Evolutionary conservation across 2,329 filamentous ascomycete genomes (phyloP).

Genomic region (Boeremia exigua): DNA sequence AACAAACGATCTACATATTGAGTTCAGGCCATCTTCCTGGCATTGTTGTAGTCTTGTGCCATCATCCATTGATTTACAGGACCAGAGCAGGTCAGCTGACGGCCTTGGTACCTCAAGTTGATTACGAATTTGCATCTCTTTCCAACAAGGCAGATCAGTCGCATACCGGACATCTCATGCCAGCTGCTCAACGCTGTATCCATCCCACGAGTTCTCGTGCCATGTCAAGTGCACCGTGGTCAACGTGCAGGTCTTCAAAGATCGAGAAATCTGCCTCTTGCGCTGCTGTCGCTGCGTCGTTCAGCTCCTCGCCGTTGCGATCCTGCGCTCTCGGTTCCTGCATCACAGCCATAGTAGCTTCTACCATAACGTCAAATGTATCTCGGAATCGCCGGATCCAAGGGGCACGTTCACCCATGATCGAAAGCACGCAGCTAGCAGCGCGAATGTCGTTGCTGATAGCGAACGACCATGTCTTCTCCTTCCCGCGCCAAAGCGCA

Average conservation of each 20-base stretch:
- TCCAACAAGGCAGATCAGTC: too few species aligned
- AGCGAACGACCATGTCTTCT: slow-evolving; percentile 56
- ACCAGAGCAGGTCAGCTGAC: too few species aligned
- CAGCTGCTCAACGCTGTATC: not conserved
- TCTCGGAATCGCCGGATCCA: slow-evolving; percentile 46
- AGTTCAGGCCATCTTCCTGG: too few species aligned
- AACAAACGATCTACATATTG: too few species aligned
- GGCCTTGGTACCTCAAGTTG: too few species aligned
- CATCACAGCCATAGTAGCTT: slow-evolving; percentile 20
- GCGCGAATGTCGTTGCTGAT: slow-evolving; percentile 59
- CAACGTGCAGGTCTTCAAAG: slow-evolving; percentile 15
- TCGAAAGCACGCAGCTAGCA: slow-evolving; percentile 57
- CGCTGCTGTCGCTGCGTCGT: not conserved
- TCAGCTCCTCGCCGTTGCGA: not conserved
- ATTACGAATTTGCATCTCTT: too few species aligned
- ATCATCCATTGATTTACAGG: too few species aligned
- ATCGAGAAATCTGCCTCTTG: slow-evolving; percentile 13
- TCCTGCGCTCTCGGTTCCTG: slow-evolving; percentile 2
- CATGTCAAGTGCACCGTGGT: slow-evolving; percentile 16
- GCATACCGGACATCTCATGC: too few species aligned
- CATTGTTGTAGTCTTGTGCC: too few species aligned
- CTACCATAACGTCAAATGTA: slow-evolving; percentile 19
- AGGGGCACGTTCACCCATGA: slow-evolving; percentile 57
- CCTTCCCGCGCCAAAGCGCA: slow-evolving; percentile 52
- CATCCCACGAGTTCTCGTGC: slow-evolving; percentile 14